Evolutionary conservation across 2,329 filamentous ascomycete species (phyloP), one percentile per base, ranked within the genome.

Genomic region (Sporothrix phasma): DNA sequence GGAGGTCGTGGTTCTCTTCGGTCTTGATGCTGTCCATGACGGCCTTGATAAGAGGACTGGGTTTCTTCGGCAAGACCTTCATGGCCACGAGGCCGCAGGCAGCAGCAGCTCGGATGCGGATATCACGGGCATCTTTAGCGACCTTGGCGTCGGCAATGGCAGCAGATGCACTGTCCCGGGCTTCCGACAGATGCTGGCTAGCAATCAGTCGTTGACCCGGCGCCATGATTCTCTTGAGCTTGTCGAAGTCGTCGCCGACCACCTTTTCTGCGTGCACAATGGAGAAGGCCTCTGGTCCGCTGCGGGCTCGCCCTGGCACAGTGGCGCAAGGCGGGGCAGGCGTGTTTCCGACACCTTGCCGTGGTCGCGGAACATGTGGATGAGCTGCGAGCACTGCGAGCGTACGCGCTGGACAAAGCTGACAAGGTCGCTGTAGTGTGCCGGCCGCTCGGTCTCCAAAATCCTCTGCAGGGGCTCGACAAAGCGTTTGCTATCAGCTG

Each of bases 21-120:
- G 86, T 87, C 76, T 97, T 99, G 72, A 99, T 84, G 71, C 93
- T 97, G 74, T 99, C 94, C 94, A 99, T 99, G 75, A 99, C 89
- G 2, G 87, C 90, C 76, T 96, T 97, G 77, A 99, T 99, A 13
- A 96, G 85, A 19, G 88, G 84, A 67, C 90, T 92, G 10, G 93
- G 92, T 73, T 96, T 97, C 83, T 96, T 97, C 0, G 95, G 93
- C 10, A 97, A 82, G 34, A 89, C 82, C 65, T 87, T 85, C 77
- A 97, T 87, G n/a, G 92, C 88, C 58, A 99, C 89, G 64, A 97
- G 78, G 11, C 92, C 92, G 68, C 90, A 91, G 11, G 93, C 91
- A 22, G 92, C 90, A 6, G 90, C 89, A 17, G 94, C 90, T 73
- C 87, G 88, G 73, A 99, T 88, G 43, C 94, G 88, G 61, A 92